phyloP scores from a whole-genome alignment of 768 basidiomycete genomes.

The Ramaria sp. region DNA sequence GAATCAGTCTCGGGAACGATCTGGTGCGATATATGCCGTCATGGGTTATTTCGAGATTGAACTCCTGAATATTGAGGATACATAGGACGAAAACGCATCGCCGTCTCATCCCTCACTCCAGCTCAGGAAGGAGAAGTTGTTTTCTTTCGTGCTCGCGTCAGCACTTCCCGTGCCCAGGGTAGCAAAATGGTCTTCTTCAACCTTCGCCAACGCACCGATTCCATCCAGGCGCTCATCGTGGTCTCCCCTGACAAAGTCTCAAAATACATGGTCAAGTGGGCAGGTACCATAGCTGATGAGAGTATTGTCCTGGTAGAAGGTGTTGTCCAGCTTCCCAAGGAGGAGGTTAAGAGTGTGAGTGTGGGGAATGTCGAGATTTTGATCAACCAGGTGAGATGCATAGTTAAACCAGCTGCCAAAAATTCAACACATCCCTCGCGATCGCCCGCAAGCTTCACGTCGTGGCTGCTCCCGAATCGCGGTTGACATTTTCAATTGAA shows the following conservation, averaged over 20 bases:
- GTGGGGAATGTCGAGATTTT: constrained; percentile 83
- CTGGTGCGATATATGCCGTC: constrained; percentile 19
- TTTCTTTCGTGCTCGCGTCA: constrained; percentile 79
- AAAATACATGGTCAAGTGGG: constrained; percentile 97
- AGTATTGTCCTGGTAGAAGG: constrained; percentile 90
- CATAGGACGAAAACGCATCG: constrained; percentile 40
- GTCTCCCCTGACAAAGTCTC: constrained; percentile 69
- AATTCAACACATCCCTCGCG: not conserved
- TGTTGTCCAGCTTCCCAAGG: constrained; percentile 61
- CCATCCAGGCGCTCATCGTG: constrained; percentile 77
- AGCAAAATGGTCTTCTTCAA: constrained; percentile 94
- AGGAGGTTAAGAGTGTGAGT: constrained; percentile 85
- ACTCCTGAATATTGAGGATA: constrained; percentile 21
- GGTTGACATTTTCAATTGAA: constrained; percentile 85
- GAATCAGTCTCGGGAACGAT: constrained; percentile 80
- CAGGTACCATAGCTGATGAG: constrained; percentile 65
- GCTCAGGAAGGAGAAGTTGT: constrained; percentile 62
- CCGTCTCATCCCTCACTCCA: constrained; percentile 54
- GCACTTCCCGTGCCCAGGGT: constrained; percentile 85
- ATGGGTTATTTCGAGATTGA: not conserved
- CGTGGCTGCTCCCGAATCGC: constrained; percentile 62
- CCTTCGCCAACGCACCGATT: constrained; percentile 76
- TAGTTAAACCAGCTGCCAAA: not conserved
- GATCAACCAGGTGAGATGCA: constrained; percentile 53
- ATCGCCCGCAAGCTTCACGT: constrained; percentile 53